phyloP scores from a whole-genome alignment of 768 basidiomycete species.

The Hericium coralloides region DNA sequence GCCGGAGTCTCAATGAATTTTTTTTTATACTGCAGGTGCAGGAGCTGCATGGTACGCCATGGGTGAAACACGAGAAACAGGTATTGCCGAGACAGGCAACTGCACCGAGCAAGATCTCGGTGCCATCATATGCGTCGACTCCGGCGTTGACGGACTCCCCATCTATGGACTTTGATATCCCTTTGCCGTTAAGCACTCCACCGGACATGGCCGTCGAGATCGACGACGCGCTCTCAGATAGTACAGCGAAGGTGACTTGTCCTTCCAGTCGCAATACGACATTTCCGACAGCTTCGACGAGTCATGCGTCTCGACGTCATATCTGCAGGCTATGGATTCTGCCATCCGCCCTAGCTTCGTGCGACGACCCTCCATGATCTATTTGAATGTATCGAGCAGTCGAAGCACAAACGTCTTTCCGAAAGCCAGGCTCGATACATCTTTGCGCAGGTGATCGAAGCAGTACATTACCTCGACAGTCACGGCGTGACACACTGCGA shows the following conservation, averaged over 20 bases:
- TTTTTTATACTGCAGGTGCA: slow-evolving; percentile 52
- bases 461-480: slow-evolving; percentile 69
- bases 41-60: slow-evolving; percentile 89
- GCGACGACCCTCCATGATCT: slow-evolving; percentile 84
- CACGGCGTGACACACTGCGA: slow-evolving; percentile 91
- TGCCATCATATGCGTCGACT: slow-evolving; percentile 8
- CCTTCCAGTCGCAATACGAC: not conserved
- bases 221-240: not conserved
- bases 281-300: not conserved
- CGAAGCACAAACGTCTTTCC: slow-evolving; percentile 65
- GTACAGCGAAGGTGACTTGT: not conserved
- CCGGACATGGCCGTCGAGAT: slow-evolving; percentile 7
- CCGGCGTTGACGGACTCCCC: slow-evolving; percentile 14
- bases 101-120: not conserved
- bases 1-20: too few species aligned
- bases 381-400: slow-evolving; percentile 93
- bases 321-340: slow-evolving; percentile 11
- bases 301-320: slow-evolving; percentile 1
- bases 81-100: not conserved
- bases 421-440: slow-evolving; percentile 76
- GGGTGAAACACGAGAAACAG: slow-evolving; percentile 36
- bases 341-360: slow-evolving; percentile 34
- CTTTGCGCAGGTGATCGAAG: slow-evolving; percentile 83
- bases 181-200: slow-evolving; percentile 5
- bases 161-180: slow-evolving; percentile 8